Conservation (phyloP, 2,329 filamentous ascomycete species). For the Penicillium sp. region DNA sequence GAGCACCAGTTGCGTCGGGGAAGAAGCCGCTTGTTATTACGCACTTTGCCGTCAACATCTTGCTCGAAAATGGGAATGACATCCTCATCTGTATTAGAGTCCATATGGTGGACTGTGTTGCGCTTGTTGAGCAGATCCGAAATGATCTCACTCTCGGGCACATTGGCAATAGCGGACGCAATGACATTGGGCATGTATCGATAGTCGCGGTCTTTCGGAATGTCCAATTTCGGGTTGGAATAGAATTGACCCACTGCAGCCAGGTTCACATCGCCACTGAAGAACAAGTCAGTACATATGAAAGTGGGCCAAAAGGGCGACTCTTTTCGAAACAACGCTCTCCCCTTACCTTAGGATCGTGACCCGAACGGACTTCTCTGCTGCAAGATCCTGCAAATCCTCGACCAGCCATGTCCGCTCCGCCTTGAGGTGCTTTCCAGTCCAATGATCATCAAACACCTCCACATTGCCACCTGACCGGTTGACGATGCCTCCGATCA, state of each 20-base stretch:
- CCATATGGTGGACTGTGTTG: slow-evolving; percentile 66
- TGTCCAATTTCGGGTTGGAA: slow-evolving; percentile 73
- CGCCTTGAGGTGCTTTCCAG: slow-evolving; percentile 85
- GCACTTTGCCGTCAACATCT: slow-evolving; percentile 79
- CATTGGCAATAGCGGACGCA: slow-evolving; percentile 89
- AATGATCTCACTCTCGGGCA: slow-evolving; percentile 78
- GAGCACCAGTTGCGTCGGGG: slow-evolving; percentile 95
- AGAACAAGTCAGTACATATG: not conserved
- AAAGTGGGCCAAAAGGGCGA: not conserved
- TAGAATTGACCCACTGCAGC: slow-evolving; percentile 92
- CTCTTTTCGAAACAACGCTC: slow-evolving; percentile 2
- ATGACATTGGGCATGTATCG: slow-evolving; percentile 96
- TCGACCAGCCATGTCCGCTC: slow-evolving; percentile 83
- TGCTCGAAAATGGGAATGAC: slow-evolving; percentile 92
- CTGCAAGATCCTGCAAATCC: slow-evolving; percentile 86
- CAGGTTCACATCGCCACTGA: slow-evolving; percentile 84
- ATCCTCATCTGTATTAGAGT: slow-evolving; percentile 75
- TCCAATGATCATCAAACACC: slow-evolving; percentile 96
- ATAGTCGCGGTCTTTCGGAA: slow-evolving; percentile 85
- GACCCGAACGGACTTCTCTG: slow-evolving; percentile 83
- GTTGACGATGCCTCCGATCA: slow-evolving; percentile 75
- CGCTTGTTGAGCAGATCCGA: slow-evolving; percentile 89
- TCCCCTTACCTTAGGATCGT: slow-evolving; percentile 67
- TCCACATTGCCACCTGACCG: slow-evolving; percentile 88
- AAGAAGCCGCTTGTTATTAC: slow-evolving; percentile 85